These are phyloP conservation scores for Ophiostoma australiae DNA, from an alignment of 2,329 filamentous ascomycete species.

Conservation along the genomic window DNA sequence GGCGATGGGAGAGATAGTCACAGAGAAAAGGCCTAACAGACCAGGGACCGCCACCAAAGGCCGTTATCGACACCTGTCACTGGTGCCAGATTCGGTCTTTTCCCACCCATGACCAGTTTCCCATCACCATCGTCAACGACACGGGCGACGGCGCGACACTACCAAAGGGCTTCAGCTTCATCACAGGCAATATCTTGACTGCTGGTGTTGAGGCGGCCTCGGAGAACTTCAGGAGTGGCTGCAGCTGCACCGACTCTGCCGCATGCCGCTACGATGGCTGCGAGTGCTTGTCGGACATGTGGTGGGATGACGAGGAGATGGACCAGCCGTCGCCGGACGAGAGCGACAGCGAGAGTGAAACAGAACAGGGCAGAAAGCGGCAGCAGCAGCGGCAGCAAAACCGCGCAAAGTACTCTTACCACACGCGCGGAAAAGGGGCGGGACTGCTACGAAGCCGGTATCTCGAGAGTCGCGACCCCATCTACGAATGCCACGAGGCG, in stretches of 20 bases:
- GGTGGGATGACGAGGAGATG: constrained; percentile 51
- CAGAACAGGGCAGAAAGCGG: background rate
- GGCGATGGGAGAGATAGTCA: background rate
- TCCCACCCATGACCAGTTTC: constrained; percentile 43
- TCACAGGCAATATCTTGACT: constrained; percentile 56
- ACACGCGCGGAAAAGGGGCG: constrained; percentile 47
- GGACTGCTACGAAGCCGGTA: constrained; percentile 50
- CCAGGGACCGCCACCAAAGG: constrained; percentile 22
- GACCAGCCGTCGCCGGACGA: constrained; percentile 30
- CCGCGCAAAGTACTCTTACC: constrained; percentile 58
- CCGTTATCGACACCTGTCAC: constrained; percentile 45
- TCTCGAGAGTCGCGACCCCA: constrained; percentile 53
- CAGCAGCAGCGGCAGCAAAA: background rate
- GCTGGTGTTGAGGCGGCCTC: constrained; percentile 56
- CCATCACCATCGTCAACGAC: constrained; percentile 61
- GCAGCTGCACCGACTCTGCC: constrained; percentile 56
- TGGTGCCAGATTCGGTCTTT: constrained; percentile 58
- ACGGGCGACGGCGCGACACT: constrained; percentile 49
- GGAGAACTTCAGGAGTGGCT: constrained; percentile 62
- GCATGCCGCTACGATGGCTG: constrained; percentile 66
- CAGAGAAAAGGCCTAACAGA: background rate
- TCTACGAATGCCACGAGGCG: constrained; percentile 74
- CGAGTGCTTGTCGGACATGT: constrained; percentile 56
- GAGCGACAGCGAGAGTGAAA: constrained; percentile 26
- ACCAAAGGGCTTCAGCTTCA: constrained; percentile 63